Evolutionary conservation across 371 early-diverging fungal genomes (phyloP).

Genomic region (Saksenaea oblongispora): DNA sequence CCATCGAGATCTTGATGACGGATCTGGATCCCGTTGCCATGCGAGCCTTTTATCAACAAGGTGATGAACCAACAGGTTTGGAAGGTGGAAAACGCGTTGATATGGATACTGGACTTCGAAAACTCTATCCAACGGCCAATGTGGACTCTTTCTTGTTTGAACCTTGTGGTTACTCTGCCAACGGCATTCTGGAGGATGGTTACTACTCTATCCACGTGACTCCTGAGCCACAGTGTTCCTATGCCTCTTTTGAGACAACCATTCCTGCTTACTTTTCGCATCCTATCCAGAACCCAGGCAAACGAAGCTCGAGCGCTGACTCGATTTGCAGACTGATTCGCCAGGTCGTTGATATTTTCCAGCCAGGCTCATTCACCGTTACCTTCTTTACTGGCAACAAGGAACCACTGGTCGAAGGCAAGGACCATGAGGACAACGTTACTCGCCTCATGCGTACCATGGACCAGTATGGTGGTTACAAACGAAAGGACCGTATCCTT

Average conservation of each 20-base stretch:
- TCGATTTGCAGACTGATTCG: conserved; percentile 61
- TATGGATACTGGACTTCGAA: conserved; percentile 70
- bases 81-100: conserved; percentile 67
- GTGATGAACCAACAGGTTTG: conserved; percentile 50
- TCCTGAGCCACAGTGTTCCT: conserved; percentile 96
- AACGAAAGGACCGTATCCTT: conserved; percentile 66
- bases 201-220: conserved; percentile 98
- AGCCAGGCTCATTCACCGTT: conserved; percentile 80
- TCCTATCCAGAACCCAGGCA: conserved; percentile 15
- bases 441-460: conserved; percentile 46
- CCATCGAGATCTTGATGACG: conserved; percentile 95
- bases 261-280: conserved; percentile 62
- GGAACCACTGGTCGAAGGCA: conserved; percentile 36
- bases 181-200: conserved; percentile 77
- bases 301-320: conserved; percentile 35
- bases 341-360: conserved; percentile 78
- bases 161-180: conserved; percentile 94
- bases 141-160: conserved; percentile 87
- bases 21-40: conserved; percentile 75
- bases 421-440: conserved; percentile 15
- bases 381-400: conserved; percentile 74
- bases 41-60: conserved; percentile 65
- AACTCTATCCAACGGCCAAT: conserved; percentile 73
- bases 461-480: conserved; percentile 56
- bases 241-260: conserved; percentile 95